These are phyloP conservation scores for Suillus subluteus DNA, from an alignment of 768 basidiomycete genomes.

Conservation along the genomic window DNA sequence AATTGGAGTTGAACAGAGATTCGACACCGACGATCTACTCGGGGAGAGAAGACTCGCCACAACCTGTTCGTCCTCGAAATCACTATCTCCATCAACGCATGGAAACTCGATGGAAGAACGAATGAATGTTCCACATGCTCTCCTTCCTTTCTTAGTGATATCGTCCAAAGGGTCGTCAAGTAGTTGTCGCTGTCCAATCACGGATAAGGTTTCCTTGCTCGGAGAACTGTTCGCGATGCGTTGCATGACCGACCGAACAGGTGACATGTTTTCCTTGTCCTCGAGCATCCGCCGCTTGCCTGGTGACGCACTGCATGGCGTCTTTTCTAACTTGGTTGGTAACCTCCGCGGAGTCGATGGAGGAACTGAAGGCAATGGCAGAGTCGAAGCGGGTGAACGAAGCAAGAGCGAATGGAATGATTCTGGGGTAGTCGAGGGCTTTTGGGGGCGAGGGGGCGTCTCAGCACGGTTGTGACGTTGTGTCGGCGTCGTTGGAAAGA, in stretches of 20 bases:
- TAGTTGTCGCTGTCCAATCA: slow-evolving; percentile 50
- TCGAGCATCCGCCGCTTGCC: slow-evolving; percentile 41
- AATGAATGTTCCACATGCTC: slow-evolving; percentile 27
- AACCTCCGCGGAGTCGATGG: slow-evolving; percentile 40
- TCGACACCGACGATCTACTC: background rate
- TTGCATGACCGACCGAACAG: slow-evolving; percentile 45
- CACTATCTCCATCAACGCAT: slow-evolving; percentile 22
- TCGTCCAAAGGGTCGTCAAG: slow-evolving; percentile 38
- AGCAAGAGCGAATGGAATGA: slow-evolving; percentile 35
- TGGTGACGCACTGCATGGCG: slow-evolving; percentile 31
- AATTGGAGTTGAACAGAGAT: background rate
- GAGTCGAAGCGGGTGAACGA: slow-evolving; percentile 29
- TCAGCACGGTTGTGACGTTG: slow-evolving; percentile 25
- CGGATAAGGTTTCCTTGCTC: slow-evolving; percentile 24
- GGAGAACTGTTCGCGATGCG: slow-evolving; percentile 47
- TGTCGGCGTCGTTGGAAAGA: slow-evolving; percentile 33
- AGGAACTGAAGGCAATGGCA: slow-evolving; percentile 28
- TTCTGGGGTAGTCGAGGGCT: slow-evolving; percentile 34
- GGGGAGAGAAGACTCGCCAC: slow-evolving; percentile 31
- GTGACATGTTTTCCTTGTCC: slow-evolving; percentile 66
- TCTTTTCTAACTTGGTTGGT: slow-evolving; percentile 14
- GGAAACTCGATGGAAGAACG: slow-evolving; percentile 36
- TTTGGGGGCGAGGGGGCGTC: slow-evolving; percentile 44
- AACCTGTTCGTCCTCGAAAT: slow-evolving; percentile 35
- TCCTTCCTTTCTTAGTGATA: slow-evolving; percentile 30